Percentiles rank a stretch among this genome's conserved stretches.
These are phyloP conservation scores for Leccinum longicurvipes DNA, from an alignment of 768 basidiomycete genomes.

Conservation along the genomic window DNA sequence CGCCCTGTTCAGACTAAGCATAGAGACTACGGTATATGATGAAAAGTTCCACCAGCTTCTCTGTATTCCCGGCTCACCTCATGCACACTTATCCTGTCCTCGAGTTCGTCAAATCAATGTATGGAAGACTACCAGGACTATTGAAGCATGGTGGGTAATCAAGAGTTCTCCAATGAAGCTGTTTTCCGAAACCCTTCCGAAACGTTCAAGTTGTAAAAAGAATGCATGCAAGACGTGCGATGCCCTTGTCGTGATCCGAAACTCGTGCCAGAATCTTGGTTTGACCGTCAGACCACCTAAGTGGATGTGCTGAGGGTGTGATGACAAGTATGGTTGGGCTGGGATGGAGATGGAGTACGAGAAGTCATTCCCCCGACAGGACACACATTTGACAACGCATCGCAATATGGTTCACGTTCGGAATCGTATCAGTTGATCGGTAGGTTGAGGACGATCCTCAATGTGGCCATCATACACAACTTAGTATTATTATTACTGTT, in stretches of 20 bases:
- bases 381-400: constrained; percentile 88
- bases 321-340: constrained; percentile 80
- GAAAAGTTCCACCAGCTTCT: constrained; percentile 60
- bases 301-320: constrained; percentile 72
- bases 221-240: constrained; percentile 89
- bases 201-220: constrained; percentile 75
- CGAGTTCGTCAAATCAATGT: constrained; percentile 84
- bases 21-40: constrained; percentile 55
- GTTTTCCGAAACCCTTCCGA: constrained; percentile 91
- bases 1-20: constrained; percentile 59
- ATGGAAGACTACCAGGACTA: constrained; percentile 78
- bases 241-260: constrained; percentile 80
- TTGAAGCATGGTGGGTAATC: constrained; percentile 83
- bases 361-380: constrained; percentile 80
- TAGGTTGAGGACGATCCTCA: constrained; percentile 76
- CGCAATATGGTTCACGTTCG: constrained; percentile 83
- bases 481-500: constrained; percentile 61
- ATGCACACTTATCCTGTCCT: constrained; percentile 75
- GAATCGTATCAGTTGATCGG: constrained; percentile 76
- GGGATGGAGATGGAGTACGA: constrained; percentile 84
- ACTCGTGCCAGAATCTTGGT: constrained; percentile 61
- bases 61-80: constrained; percentile 80
- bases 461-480: constrained; percentile 74
- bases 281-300: constrained; percentile 47
- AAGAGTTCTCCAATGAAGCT: constrained; percentile 85